These are phyloP conservation scores for Colletotrichum chrysophilum DNA, from an alignment of 2,329 filamentous ascomycete species.

Conservation along the genomic window DNA sequence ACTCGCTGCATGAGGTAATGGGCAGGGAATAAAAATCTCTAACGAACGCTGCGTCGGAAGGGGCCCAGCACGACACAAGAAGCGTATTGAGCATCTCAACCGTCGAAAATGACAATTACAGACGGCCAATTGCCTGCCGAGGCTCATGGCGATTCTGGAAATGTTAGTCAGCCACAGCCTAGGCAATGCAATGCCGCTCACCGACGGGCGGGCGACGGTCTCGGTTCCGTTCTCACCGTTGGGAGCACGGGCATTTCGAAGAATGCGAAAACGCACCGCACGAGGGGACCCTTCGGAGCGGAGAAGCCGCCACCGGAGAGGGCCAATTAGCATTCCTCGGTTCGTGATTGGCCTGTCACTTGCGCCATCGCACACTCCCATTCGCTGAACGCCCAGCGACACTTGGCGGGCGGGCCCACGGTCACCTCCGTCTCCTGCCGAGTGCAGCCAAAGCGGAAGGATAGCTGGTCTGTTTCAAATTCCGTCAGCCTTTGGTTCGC, in stretches of 20 bases:
- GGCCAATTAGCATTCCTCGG: conserved; percentile 5
- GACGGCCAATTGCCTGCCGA: not conserved
- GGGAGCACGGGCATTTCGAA: not conserved
- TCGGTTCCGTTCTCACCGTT: not conserved
- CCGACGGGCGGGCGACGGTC: not conserved
- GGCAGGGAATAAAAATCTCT: conserved; percentile 1
- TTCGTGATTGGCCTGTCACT: conserved; percentile 1
- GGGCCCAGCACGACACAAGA: not conserved
- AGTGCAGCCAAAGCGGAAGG: conserved; percentile 6
- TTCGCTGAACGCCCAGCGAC: not conserved
- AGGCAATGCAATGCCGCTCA: not conserved
- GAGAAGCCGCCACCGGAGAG: conserved; percentile 9
- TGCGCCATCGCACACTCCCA: not conserved
- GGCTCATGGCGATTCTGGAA: not conserved
- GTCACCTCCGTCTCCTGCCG: conserved; percentile 20
- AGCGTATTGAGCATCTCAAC: not conserved
- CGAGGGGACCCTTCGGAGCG: not conserved
- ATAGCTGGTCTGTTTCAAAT: conserved; percentile 20
- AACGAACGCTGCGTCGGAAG: not conserved
- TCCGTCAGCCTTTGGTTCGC: not conserved
- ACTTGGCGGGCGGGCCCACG: conserved; percentile 1
- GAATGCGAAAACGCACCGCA: not conserved
- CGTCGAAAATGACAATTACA: not conserved
- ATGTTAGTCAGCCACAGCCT: conserved; percentile 1
- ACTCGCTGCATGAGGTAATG: not conserved